Evolutionary conservation across 352 stramenopile genomes (phyloP), one percentile per base, ranked within the genome.

Genomic region (Phytophthora brassicae): DNA sequence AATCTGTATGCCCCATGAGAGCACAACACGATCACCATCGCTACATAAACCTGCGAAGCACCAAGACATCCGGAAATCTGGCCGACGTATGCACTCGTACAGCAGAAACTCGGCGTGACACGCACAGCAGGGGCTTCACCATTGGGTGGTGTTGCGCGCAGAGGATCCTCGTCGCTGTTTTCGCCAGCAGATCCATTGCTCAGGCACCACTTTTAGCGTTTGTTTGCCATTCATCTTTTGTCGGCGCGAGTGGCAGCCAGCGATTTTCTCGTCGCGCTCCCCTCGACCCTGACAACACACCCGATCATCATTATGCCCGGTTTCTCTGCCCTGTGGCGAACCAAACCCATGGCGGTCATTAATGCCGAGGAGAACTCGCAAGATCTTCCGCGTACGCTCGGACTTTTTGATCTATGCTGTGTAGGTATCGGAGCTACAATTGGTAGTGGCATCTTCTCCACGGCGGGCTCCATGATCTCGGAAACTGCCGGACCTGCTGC

Each of bases 381-480:
- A 41, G 70, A 85, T 17, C 63, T 87, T 3, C 64, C 59, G 19
- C 69, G 76, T 11, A 70, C 66, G 16, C 65, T 97, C 3, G 67
- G 58, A 20, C 64, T 96, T 12, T 86, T 89, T 45, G 91, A 97
- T 66, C 68, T 97, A 16, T 68, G 94, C 11, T 87, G 68, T 29
- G 79, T 97, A 28, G 89, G 91, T n/a, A 84, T 97, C 5, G 92
- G 92, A 0, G 89, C 77, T 16, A 98, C 92, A 0, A 81, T 98
- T 13, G 92, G 92, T 6, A 74, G 56, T 33, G 92, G 92, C 11
- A 84, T 98, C 51, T 98, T 97, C 74, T 90, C 76, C 29, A 88
- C 79, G 6, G 67, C 79, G 1, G 77, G 69, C 12, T 68, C 45
- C 24, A 85, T 97, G 38, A 79, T 98, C 38, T 79, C 70, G 31